These are phyloP conservation scores for Scheffersomyces lignosus DNA, from an alignment of 805 yeast species.

Conservation along the genomic window DNA sequence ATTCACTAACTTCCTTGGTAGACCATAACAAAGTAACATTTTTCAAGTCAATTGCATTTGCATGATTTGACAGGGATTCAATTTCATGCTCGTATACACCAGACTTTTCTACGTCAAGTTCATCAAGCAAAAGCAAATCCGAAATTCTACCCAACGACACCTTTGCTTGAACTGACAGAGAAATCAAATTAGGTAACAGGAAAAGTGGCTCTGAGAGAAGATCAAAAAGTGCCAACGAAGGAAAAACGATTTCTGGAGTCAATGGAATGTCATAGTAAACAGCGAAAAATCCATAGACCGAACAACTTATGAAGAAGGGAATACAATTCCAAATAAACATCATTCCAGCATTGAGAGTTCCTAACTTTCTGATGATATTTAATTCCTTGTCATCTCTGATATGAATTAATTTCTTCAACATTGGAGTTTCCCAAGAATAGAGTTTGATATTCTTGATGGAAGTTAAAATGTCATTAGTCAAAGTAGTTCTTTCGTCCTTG, in stretches of 20 bases:
- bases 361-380: slow-evolving; percentile 25
- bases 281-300: slow-evolving; percentile 31
- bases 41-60: slow-evolving; percentile 22
- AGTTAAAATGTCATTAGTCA: slow-evolving; percentile 38
- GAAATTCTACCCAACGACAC: slow-evolving; percentile 35
- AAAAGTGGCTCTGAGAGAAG: slow-evolving; percentile 36
- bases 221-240: slow-evolving; percentile 39
- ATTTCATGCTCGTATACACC: slow-evolving; percentile 14
- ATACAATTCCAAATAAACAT: slow-evolving; percentile 38
- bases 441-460: slow-evolving; percentile 40
- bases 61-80: slow-evolving; percentile 17
- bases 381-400: slow-evolving; percentile 39
- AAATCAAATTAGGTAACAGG: slow-evolving; percentile 31
- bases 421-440: slow-evolving; percentile 44
- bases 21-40: slow-evolving; percentile 38
- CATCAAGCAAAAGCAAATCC: slow-evolving; percentile 33
- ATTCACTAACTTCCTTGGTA: slow-evolving; percentile 7
- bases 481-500: slow-evolving; percentile 37
- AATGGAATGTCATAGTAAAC: slow-evolving; percentile 22
- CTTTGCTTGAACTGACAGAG: slow-evolving; percentile 27
- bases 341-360: slow-evolving; percentile 32
- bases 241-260: slow-evolving; percentile 39
- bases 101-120: slow-evolving; percentile 26
- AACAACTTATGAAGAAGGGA: slow-evolving; percentile 36
- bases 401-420: slow-evolving; percentile 30